These are phyloP conservation scores for Neurospora sp. DNA, from an alignment of 495 filamentous ascomycete genomes.

Conservation along the genomic window DNA sequence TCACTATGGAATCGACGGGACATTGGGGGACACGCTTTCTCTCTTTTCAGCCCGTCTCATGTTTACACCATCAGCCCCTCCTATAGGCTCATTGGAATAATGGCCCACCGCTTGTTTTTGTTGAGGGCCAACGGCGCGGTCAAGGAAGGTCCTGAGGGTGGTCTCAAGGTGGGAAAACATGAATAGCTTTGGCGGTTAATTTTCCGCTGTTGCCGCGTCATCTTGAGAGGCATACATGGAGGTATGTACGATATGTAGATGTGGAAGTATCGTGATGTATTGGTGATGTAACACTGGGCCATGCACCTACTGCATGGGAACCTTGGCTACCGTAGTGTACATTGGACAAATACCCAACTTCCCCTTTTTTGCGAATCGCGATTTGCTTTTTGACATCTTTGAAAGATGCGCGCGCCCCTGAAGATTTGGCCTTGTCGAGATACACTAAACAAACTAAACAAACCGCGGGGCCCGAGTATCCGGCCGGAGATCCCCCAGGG, in stretches of 20 bases:
- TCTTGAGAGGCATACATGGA: not conserved
- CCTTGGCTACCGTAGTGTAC: not conserved
- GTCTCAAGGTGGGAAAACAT: not conserved
- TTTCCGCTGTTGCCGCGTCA: not conserved
- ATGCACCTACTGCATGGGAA: not conserved
- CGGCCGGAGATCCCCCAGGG: not conserved
- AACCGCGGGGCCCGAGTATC: not conserved
- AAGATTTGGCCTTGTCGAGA: not conserved
- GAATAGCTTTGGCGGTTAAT: not conserved
- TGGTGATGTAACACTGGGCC: not conserved
- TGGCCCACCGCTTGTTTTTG: not conserved
- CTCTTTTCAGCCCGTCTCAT: not conserved
- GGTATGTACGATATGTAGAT: not conserved
- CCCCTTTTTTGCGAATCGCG: not conserved
- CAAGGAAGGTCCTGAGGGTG: not conserved
- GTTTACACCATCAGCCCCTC: not conserved
- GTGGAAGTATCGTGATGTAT: not conserved
- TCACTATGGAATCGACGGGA: not conserved
- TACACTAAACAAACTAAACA: not conserved
- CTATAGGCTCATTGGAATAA: not conserved
- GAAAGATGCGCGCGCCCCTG: not conserved
- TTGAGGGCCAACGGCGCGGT: not conserved
- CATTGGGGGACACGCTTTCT: not conserved
- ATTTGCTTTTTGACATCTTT: not conserved
- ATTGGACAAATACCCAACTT: not conserved